Evolutionary conservation across 176 grass and related monocot genomes (phyloP), one percentile per base, ranked within the genome.

Genomic region (Aegilops longissima): DNA sequence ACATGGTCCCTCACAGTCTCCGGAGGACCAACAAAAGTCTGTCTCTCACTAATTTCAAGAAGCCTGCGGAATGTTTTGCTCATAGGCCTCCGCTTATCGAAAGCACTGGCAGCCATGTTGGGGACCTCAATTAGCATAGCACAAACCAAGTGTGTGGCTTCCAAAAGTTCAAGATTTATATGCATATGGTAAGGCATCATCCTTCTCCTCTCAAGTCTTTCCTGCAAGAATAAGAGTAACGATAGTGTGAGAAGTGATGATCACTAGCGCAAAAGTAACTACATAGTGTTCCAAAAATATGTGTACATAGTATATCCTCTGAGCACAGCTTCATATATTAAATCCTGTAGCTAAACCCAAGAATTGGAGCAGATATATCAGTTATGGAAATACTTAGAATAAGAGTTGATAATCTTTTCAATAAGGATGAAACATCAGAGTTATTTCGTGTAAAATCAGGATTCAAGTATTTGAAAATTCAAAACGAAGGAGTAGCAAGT

Each of bases 121-220:
- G 96, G 96, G 77, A 98, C 93, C 84, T 98, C 96, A 74, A 98
- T 95, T 69, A 98, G 86, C 96, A 98, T 98, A 6, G 96, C 96
- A 90, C 93, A 95, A 59, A 94, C 89, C 84, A 98, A 86, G 73
- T 98, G 96, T 65, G 90, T 94, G 36, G 93, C 89, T 88, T 98
- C 96, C 66, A 98, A 86, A 39, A 95, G 93, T 79, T 98, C 96
- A 67, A 98, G 88, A 81, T 98, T 98, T 87, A 98, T 95, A 65
- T 98, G 96, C 96, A 98, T 98, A 83, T 95, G 96, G 74, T 95
- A 98, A 31, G 96, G 96, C 96, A 98, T 98, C 78, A 95, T 93
- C 58, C 96, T 88, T 89, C 96, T 88, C 79, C 91, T 92, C 83
- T 98, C 96, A 78, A 83, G 78, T 73, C 94, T 95, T 86, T 98